Evolutionary conservation across 2,329 filamentous ascomycete genomes (phyloP), one percentile per base, ranked within the genome.

Genomic region (Phaeosphaeriaceae sp.): DNA sequence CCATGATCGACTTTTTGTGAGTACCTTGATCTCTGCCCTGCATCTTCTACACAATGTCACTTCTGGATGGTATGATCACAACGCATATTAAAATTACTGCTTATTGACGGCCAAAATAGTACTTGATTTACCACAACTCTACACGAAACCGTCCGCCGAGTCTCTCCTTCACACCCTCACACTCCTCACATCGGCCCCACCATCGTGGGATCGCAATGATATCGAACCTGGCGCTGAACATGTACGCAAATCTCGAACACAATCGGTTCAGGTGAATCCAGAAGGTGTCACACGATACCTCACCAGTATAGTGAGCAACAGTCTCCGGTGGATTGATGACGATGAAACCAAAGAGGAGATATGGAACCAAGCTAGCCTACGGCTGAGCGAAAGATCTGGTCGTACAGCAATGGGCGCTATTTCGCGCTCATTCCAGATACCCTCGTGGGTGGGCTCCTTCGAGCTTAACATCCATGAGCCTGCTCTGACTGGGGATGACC

Each of bases 361-460:
- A 12, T 96, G 92, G 89, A 85, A 89, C 37, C 79, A 87, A 58
- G 92, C 93, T 1, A 92, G 91, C 60, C 82, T 83, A 51, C 82
- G 93, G 39, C 82, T 97, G 53, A 87, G 90, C 35, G 92, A 97
- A 73, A 83, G 93, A 13, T 96, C 92, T 54, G 94, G 94, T 1
- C 83, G 94, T 44, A 83, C 70, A 74, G 87, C 83, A 32, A 87
- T 87, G 83, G 81, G 83, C 18, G 79, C 83, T 21, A 79, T 89
- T 60, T 83, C 79, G 37, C 79, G 87, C 34, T 77, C 75, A 9
- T 89, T 89, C 69, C 73, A 63, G 6, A 83, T 89, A 34, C 81
- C 83, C 20, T 67, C 74, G 12, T 70, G 72, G 9, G 68, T 67
- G n/a, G 56, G 57, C 18, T 49, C 60, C 2, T 69, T 73, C 41